Evolutionary conservation across 2,329 filamentous ascomycete species (phyloP), one percentile per base, ranked within the genome.

Genomic region (Knufia fluminis): DNA sequence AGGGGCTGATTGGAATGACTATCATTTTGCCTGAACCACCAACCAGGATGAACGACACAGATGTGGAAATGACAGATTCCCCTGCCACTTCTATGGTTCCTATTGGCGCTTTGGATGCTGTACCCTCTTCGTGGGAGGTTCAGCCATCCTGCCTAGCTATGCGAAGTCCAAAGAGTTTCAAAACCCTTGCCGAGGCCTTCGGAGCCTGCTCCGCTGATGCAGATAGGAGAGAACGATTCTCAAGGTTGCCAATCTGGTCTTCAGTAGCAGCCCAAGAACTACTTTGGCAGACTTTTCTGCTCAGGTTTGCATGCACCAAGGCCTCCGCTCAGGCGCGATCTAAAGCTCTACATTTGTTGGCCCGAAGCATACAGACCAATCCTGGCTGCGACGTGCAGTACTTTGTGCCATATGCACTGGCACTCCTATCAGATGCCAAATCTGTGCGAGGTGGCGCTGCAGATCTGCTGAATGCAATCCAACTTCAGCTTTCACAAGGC

Each of bases 381-480:
- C 22, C 64, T 88, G 16, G 54, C 52, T 39, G 77, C 6, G 85
- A 95, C 62, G 74, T 90, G 43, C 91, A 97, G 62, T 78, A 80
- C 9, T 64, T 96, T 16, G 62, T 95, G n/a, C 91, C 91, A 2
- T 96, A 94, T 66, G 72, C 83, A 26, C 69, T 96, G 40, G 73
- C 77, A 32, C 85, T 85, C 19, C 75, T 97, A 16, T 74, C 79
- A 20, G 91, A 97, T 63, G 69, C 86, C 1, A 81, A 83, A 54
- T 80, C 80, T 54, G 83, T 95, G 36, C 83, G 90, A 39, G 80
- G 82, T 54, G 81, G 86, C 45, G 85, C 89, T 17, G 19, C 35
- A 19, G 33, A 38, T 17, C 23, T 48, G 9, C 22, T 48, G 8
- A 40, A 17, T 19, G 36, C 7, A 9, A 3, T 48, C 2, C 33